Conservation (phyloP, 1,139 yeast genomes). For the Candida neerlandica region DNA sequence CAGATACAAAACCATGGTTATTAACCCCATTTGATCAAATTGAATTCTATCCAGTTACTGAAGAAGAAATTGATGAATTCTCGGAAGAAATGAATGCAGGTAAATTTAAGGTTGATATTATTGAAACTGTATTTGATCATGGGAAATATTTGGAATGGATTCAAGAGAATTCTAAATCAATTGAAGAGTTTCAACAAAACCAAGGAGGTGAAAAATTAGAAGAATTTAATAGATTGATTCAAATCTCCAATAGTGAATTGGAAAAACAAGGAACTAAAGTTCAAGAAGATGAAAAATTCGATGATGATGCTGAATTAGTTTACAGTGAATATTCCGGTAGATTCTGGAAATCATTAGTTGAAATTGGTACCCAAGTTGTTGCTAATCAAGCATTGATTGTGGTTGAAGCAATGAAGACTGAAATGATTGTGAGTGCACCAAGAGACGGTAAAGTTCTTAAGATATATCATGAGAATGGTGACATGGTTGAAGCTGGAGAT, state of each 20-base stretch:
- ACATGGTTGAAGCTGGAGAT: constrained; percentile 96
- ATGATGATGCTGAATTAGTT: constrained; percentile 78
- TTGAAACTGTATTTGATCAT: constrained; percentile 81
- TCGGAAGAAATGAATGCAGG: constrained; percentile 83
- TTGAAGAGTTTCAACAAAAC: constrained; percentile 63
- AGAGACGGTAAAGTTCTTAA: constrained; percentile 75
- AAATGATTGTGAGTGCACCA: constrained; percentile 83
- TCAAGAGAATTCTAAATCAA: constrained; percentile 68
- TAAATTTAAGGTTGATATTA: constrained; percentile 70
- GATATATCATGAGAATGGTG: constrained; percentile 81
- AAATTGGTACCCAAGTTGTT: constrained; percentile 75
- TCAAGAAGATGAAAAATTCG: constrained; percentile 51
- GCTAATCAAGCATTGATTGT: constrained; percentile 82
- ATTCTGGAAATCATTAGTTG: constrained; percentile 90
- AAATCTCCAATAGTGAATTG: constrained; percentile 78
- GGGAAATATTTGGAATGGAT: constrained; percentile 78
- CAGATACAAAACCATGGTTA: constrained; percentile 78
- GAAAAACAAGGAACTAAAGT: constrained; percentile 48
- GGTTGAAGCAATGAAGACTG: constrained; percentile 98
- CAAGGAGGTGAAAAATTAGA: constrained; percentile 82
- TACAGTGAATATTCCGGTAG: constrained; percentile 95
- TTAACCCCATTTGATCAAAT: constrained; percentile 90
- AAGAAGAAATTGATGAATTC: constrained; percentile 72
- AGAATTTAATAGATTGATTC: constrained; percentile 81
- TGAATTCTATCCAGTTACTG: constrained; percentile 89